These are phyloP conservation scores for Nicotiana rustica DNA, from an alignment of 305 asterid genomes.

Conservation along the genomic window DNA sequence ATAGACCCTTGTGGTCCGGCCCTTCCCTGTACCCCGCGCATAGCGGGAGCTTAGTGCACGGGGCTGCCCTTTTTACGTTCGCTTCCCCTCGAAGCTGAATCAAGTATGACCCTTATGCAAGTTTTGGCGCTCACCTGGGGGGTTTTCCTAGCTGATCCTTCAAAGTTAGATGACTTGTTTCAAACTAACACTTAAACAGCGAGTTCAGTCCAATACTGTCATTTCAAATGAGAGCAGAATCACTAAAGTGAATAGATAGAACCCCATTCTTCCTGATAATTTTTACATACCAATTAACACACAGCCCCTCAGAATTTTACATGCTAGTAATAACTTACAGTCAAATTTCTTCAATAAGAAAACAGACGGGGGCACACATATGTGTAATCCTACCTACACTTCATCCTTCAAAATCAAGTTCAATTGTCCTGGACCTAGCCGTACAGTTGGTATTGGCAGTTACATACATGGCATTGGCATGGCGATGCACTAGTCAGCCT, in stretches of 20 bases:
- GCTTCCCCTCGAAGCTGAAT: no score
- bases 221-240: not conserved
- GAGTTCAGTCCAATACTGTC: not conserved
- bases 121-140: no score
- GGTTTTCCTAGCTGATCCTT: no score
- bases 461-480: not conserved
- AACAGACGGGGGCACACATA: not conserved
- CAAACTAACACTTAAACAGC: not conserved
- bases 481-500: not conserved
- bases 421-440: not conserved
- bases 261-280: slow-evolving; percentile 3
- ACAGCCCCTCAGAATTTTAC: not conserved
- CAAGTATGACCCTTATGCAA: no score
- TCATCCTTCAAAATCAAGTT: slow-evolving; percentile 6
- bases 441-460: not conserved
- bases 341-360: not conserved
- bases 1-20: no score
- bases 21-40: no score
- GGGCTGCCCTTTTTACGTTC: no score
- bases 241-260: not conserved
- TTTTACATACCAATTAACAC: not conserved
- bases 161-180: not conserved
- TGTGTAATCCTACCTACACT: not conserved
- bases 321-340: not conserved
- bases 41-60: no score